A percentile compares a stretch with the other conserved stretches of the same genome.
These are phyloP conservation scores for Tolypocladium endophyticum DNA, from an alignment of 2,329 filamentous ascomycete genomes.

Conservation along the genomic window DNA sequence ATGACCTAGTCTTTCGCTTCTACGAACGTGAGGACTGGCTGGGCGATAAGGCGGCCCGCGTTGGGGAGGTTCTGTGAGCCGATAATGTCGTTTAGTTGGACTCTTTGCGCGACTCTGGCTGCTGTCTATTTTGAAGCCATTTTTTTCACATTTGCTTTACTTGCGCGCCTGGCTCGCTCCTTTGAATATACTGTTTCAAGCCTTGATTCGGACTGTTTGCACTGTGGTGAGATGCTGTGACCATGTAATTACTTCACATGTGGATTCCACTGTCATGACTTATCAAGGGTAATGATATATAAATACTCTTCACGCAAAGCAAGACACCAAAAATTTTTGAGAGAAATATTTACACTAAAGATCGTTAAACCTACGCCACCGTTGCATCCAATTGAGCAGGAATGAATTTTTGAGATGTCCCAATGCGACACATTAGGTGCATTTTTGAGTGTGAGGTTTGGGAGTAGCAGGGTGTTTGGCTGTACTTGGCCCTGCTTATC, in stretches of 20 bases:
- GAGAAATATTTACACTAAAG: too few relatives aligned
- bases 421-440: too few relatives aligned
- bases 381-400: too few relatives aligned
- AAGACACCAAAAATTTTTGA: too few relatives aligned
- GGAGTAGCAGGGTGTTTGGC: too few relatives aligned
- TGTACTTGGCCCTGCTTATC: background rate
- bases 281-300: too few relatives aligned
- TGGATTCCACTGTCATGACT: too few relatives aligned
- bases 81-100: background rate
- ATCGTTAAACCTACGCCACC: too few relatives aligned
- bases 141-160: background rate
- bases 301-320: too few relatives aligned
- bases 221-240: background rate
- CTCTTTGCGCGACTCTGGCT: background rate
- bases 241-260: background rate
- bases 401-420: too few relatives aligned
- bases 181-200: background rate
- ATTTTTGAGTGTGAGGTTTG: too few relatives aligned
- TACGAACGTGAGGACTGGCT: slow-evolving; percentile 82
- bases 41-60: slow-evolving; percentile 39
- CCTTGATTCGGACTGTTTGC: background rate
- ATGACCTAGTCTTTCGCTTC: slow-evolving; percentile 92
- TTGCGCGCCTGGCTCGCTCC: background rate
- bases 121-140: background rate
- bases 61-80: slow-evolving; percentile 38